Evolutionary conservation across 805 yeast species (phyloP).

Genomic region (Candida bentonensis): DNA sequence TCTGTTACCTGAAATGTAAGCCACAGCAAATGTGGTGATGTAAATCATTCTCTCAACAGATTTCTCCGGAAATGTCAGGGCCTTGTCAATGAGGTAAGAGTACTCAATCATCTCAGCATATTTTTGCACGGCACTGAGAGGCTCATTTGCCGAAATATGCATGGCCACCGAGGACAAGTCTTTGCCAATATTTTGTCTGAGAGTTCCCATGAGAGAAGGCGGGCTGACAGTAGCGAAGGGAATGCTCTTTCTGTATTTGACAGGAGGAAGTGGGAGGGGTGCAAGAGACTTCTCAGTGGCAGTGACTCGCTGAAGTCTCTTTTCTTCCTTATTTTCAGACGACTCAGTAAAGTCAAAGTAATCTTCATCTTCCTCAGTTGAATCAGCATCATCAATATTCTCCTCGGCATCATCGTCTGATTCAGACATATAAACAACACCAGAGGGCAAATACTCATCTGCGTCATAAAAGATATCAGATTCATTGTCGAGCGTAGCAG

Average conservation of each 20-base stretch:
- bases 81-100: conserved; percentile 47
- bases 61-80: conserved; percentile 32
- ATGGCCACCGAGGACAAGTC: conserved; percentile 68
- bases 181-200: conserved; percentile 85
- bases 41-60: conserved; percentile 44
- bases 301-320: neutral
- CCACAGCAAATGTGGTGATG: conserved; percentile 72
- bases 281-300: conserved; percentile 24
- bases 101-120: conserved; percentile 74
- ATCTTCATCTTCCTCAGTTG: conserved; percentile 8
- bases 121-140: conserved; percentile 67
- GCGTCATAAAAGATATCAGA: conserved; percentile 13
- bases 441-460: conserved; percentile 8
- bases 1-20: conserved; percentile 56
- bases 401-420: conserved; percentile 9
- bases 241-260: conserved; percentile 45
- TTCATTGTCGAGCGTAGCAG: neutral
- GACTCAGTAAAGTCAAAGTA: conserved; percentile 4
- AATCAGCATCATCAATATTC: conserved; percentile 9
- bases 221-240: conserved; percentile 47
- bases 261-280: conserved; percentile 43
- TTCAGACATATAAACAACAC: conserved; percentile 8
- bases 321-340: conserved; percentile 10
- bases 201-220: conserved; percentile 64
- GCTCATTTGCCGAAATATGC: conserved; percentile 94